phyloP scores from a whole-genome alignment of 2,329 filamentous ascomycete species.

The Zarea fungicola region DNA sequence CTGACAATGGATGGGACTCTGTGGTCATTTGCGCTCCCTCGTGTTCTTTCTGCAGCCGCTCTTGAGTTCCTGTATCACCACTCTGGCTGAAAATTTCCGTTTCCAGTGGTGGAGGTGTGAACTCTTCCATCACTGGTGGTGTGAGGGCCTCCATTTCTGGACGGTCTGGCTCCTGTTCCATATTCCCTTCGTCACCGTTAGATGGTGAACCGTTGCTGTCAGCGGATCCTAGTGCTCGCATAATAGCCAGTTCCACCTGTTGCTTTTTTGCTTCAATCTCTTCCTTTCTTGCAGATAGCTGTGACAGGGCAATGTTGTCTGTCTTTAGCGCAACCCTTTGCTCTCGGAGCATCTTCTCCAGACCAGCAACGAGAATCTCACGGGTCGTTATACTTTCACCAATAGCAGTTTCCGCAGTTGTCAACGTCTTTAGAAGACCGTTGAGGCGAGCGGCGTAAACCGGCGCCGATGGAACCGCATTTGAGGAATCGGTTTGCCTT shows the following conservation, averaged over 20 bases:
- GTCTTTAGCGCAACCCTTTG: slow-evolving; percentile 64
- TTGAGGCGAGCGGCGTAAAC: slow-evolving; percentile 89
- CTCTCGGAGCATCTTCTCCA: slow-evolving; percentile 75
- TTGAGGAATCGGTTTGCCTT: slow-evolving; percentile 70
- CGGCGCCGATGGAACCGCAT: slow-evolving; percentile 69
- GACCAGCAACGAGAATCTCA: slow-evolving; percentile 66
- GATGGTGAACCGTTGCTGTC: slow-evolving; percentile 45
- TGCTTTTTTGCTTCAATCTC: slow-evolving; percentile 78
- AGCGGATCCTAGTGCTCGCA: slow-evolving; percentile 69
- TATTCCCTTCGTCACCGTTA: slow-evolving; percentile 40
- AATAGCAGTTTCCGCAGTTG: slow-evolving; percentile 82
- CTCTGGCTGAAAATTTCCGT: slow-evolving; percentile 20
- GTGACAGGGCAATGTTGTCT: slow-evolving; percentile 62
- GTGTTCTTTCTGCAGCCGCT: slow-evolving; percentile 17
- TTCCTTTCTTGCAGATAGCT: slow-evolving; percentile 60
- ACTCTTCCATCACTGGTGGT: slow-evolving; percentile 30
- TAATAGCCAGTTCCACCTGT: slow-evolving; percentile 86
- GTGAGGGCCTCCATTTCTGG: slow-evolving; percentile 84
- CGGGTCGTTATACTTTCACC: slow-evolving; percentile 86
- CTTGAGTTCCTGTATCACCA: slow-evolving; percentile 16
- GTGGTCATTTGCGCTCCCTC: slow-evolving; percentile 8
- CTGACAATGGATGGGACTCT: slow-evolving; percentile 43
- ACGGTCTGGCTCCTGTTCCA: slow-evolving; percentile 57
- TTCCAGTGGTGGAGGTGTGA: slow-evolving; percentile 19
- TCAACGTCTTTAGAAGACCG: slow-evolving; percentile 82